Evolutionary conservation across 768 basidiomycete species (phyloP).

Genomic region (Termitomyces bulborhizus): DNA sequence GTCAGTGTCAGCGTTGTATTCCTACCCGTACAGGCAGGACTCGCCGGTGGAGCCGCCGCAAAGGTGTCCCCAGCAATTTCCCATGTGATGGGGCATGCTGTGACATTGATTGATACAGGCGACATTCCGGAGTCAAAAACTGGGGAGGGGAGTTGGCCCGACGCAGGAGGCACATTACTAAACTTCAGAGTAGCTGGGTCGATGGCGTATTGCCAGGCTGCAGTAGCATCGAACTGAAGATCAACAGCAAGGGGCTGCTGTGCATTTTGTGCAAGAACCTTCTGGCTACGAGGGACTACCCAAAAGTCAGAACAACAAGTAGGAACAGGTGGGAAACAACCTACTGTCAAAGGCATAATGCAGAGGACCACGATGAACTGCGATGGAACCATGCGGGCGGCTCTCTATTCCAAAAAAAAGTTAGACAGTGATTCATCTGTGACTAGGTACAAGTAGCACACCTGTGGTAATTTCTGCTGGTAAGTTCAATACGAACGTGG

Average conservation of each 20-base stretch:
- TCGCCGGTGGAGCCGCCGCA: slow-evolving; percentile 38
- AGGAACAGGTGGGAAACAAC: slow-evolving; percentile 1
- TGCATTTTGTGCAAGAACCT: slow-evolving; percentile 34
- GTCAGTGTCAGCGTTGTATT: slow-evolving; percentile 36
- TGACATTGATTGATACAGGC: slow-evolving; percentile 39
- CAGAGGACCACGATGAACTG: slow-evolving; percentile 47
- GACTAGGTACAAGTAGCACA: slow-evolving; percentile 9
- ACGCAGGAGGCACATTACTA: slow-evolving; percentile 24
- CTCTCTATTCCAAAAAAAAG: slow-evolving; percentile 25
- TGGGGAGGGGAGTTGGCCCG: slow-evolving; percentile 34
- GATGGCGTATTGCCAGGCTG: slow-evolving; percentile 48
- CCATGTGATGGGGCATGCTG: slow-evolving; percentile 48
- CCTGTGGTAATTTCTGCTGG: slow-evolving; percentile 43
- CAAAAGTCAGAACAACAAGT: not conserved
- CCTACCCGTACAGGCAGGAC: slow-evolving; percentile 34
- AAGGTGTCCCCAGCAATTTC: slow-evolving; percentile 40
- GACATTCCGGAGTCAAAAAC: slow-evolving; percentile 44
- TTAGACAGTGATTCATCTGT: not conserved
- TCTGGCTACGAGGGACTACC: slow-evolving; percentile 27
- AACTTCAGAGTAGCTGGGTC: slow-evolving; percentile 40
- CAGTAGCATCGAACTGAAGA: slow-evolving; percentile 42
- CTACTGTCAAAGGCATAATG: slow-evolving; percentile 51
- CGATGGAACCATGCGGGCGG: slow-evolving; percentile 45
- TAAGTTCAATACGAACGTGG: slow-evolving; percentile 36
- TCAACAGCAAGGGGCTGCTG: slow-evolving; percentile 41